These are phyloP conservation scores for Verticillium albo-atrum DNA, from an alignment of 2,329 filamentous ascomycete genomes.

Conservation along the genomic window DNA sequence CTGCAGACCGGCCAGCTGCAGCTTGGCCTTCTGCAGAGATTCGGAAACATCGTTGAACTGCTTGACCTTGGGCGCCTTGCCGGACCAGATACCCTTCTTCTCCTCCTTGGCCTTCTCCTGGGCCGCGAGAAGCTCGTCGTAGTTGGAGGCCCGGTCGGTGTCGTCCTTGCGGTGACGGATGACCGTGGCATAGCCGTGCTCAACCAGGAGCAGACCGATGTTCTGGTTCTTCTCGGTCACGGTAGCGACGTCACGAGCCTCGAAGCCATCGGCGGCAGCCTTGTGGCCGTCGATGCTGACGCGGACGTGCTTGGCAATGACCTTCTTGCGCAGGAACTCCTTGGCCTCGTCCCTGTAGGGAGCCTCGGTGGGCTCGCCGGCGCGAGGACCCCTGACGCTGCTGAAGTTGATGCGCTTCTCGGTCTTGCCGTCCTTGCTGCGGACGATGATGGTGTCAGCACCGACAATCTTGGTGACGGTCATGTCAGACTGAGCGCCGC, in stretches of 20 bases:
- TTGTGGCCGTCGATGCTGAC: slow-evolving; percentile 87
- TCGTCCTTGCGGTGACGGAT: slow-evolving; percentile 95
- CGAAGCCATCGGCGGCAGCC: slow-evolving; percentile 83
- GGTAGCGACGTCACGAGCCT: slow-evolving; percentile 91
- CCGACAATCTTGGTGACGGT: slow-evolving; percentile 80
- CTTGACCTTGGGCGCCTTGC: slow-evolving; percentile 79
- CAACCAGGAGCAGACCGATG: slow-evolving; percentile 77
- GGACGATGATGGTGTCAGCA: slow-evolving; percentile 83
- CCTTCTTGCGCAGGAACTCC: slow-evolving; percentile 86
- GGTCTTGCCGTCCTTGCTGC: slow-evolving; percentile 70
- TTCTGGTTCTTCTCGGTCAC: slow-evolving; percentile 82
- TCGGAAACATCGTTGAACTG: slow-evolving; percentile 89
- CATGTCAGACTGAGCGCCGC: slow-evolving; percentile 62
- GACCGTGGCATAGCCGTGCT: slow-evolving; percentile 88
- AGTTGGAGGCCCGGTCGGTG: slow-evolving; percentile 87
- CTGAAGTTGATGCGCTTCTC: slow-evolving; percentile 92
- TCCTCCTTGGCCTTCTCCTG: slow-evolving; percentile 81
- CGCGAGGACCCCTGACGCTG: slow-evolving; percentile 90
- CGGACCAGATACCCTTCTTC: slow-evolving; percentile 91
- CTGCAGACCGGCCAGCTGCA: slow-evolving; percentile 81
- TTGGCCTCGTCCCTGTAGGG: slow-evolving; percentile 92
- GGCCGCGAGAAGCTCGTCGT: slow-evolving; percentile 79
- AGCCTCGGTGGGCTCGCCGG: slow-evolving; percentile 78
- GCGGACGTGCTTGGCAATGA: slow-evolving; percentile 94
- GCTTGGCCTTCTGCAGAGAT: slow-evolving; percentile 89